Conservation (phyloP, 2,329 filamentous ascomycete genomes). For the Colletotrichum spinosum region DNA sequence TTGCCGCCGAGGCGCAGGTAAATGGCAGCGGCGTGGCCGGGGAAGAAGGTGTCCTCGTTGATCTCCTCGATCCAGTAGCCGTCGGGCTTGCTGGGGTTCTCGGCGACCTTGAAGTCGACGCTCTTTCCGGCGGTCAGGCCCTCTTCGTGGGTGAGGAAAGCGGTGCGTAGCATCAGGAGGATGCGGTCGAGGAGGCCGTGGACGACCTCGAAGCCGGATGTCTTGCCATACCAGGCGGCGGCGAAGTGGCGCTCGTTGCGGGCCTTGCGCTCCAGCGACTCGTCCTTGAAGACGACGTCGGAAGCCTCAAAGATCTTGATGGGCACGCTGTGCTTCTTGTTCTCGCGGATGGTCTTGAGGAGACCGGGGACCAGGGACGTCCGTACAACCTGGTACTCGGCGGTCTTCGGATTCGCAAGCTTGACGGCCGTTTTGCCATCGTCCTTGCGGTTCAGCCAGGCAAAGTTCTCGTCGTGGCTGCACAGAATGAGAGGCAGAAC, state of each 20-base stretch:
- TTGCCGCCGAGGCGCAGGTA: conserved; percentile 81
- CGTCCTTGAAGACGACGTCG: conserved; percentile 93
- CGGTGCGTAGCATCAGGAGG: conserved; percentile 89
- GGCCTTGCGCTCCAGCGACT: conserved; percentile 82
- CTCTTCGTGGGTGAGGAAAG: conserved; percentile 83
- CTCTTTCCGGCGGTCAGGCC: conserved; percentile 64
- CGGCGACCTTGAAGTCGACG: conserved; percentile 63
- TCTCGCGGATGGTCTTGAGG: conserved; percentile 93
- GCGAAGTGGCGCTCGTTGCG: conserved; percentile 96
- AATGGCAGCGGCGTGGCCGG: conserved; percentile 88
- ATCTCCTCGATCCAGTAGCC: conserved; percentile 97
- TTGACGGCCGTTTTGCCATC: conserved; percentile 85
- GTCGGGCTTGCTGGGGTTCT: conserved; percentile 69
- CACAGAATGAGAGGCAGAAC: conserved; percentile 97
- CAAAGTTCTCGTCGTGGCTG: conserved; percentile 98
- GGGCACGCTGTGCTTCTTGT: conserved; percentile 87
- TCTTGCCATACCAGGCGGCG: conserved; percentile 96
- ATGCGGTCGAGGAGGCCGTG: conserved; percentile 94
- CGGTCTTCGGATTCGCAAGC: conserved; percentile 92
- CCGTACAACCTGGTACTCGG: conserved; percentile 92
- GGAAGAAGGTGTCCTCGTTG: conserved; percentile 91
- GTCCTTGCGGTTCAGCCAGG: conserved; percentile 90
- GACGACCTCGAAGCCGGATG: conserved; percentile 92
- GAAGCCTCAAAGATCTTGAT: conserved; percentile 94
- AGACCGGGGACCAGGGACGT: conserved; percentile 88